Base-by-base conservation (phyloP, 2,329 filamentous ascomycete genomes). In the Diplodia corticola region DNA sequence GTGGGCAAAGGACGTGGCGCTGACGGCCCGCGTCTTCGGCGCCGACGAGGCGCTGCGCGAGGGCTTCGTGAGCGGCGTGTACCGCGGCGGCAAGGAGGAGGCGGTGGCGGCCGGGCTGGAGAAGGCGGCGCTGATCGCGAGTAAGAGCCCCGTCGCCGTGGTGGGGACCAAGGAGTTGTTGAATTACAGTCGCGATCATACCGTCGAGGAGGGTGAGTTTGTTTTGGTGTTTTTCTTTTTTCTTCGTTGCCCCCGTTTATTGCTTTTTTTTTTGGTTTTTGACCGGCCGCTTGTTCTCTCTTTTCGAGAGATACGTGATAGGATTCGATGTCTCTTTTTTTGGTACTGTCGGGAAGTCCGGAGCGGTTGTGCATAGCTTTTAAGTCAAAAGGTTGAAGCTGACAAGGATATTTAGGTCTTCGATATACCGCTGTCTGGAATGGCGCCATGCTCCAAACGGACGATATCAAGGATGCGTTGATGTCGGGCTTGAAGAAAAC, bases 341-440 rank as follows among this genome's bases (percentile, higher is more conserved):
- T n/a, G n/a, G n/a, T n/a, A n/a, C n/a, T n/a, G n/a, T n/a, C n/a
- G n/a, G n/a, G n/a, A n/a, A n/a, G n/a, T n/a, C n/a, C n/a, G n/a
- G n/a, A n/a, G n/a, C n/a, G n/a, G n/a, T n/a, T n/a, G n/a, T n/a
- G n/a, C n/a, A n/a, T n/a, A n/a, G n/a, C n/a, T n/a, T n/a, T n/a
- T n/a, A n/a, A n/a, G n/a, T n/a, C n/a, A 22, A 20, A 53, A 37
- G 17, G 22, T 53, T 30, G 4, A 13, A 5, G 28, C 28, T 35
- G 30, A 35, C 28, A 35, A 20, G 17, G 33, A 12, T 20, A 5
- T n/a, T n/a, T 7, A 53, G 64, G 88, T 54, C 79, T 98, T 76
- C 86, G 87, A 67, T 97, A 97, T 78, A 96, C 93, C 4, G 85
- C 87, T 12, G 84, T 95, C 1, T 97, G 93, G 94, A 98, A 98